Base-by-base conservation (phyloP, 2,329 filamentous ascomycete genomes). In the Ceratocystis cacaofunesta region DNA sequence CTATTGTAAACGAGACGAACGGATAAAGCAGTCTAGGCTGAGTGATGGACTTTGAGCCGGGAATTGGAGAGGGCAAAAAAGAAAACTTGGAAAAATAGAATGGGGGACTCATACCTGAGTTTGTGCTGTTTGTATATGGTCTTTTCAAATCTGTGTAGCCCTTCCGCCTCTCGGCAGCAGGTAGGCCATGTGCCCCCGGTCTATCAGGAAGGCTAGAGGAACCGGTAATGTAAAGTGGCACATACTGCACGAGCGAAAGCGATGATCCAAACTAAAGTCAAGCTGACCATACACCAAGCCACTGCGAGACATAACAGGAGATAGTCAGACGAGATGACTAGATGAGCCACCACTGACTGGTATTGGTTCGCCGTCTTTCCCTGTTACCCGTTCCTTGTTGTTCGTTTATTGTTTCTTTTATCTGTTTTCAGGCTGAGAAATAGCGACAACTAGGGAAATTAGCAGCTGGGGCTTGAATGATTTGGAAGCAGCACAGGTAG, bases 221-320 rank as follows among this genome's bases (percentile, higher is more conserved):
- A 25, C 22, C 48, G 44, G 67, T 15, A 15, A 52, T 22, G 25
- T 52, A 15, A 28, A 52, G 19, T 28, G 48, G 5, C 48, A 55
- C 67, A 66, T 67, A 57, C 58, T 66, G 68, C 55, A 68, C 66
- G 63, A 48, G 46, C 52, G 19, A 32, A n/a, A 50, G 65, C 65
- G 65, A 61, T 60, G 66, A 65, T 30, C 19, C 28, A 61, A 28
- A 52, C 15, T 19, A 25, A 52, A 25, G 22, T 25, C 48, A 28
- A 28, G 48, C 48, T 52, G 22, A 52, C 12, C 48, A 52, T 25
- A 28, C 48, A 52, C 19, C 22, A 52, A 22, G 22, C 8, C 19
- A 28, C 8, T 8, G 25, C 8, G 25, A 10, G 22, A 52, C 48
- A 28, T 25, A 25, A 17, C 19, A 52, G 48, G 22, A 28, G 22